Conservation (phyloP, 352 stramenopile species). For the Pythium sukuiense region DNA sequence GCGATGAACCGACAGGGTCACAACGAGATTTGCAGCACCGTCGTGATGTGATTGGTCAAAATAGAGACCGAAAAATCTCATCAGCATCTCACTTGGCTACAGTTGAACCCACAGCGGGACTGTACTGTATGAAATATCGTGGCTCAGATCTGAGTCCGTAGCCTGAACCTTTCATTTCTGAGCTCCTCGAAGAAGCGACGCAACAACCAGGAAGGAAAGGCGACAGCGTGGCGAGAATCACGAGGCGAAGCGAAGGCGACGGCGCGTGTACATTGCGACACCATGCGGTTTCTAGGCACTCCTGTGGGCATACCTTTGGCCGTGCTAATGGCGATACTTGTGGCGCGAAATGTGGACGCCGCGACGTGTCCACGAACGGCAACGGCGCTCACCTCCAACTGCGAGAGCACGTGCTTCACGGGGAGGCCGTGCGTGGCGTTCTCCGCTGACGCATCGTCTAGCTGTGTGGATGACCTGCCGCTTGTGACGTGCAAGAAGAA, state of each 20-base stretch:
- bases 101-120: background rate
- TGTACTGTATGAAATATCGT: background rate
- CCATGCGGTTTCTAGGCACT: background rate
- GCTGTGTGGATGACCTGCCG: background rate
- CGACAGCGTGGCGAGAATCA: background rate
- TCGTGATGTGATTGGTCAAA: background rate
- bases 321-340: background rate
- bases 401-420: conserved; percentile 46
- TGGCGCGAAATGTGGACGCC: background rate
- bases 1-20: too few species aligned
- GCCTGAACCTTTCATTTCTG: background rate
- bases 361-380: conserved; percentile 39
- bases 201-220: background rate
- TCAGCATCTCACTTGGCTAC: background rate
- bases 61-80: background rate
- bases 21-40: background rate
- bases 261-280: background rate
- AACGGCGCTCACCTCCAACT: conserved; percentile 54
- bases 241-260: background rate
- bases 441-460: conserved; percentile 11
- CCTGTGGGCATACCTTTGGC: background rate
- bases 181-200: background rate
- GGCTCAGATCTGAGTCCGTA: background rate
- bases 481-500: conserved; percentile 13
- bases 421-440: conserved; percentile 59